A percentile compares a stretch with the other conserved stretches of the same genome.
These are phyloP conservation scores for Trichoderma erinaceum DNA, from an alignment of 495 filamentous ascomycete genomes.

Conservation along the genomic window DNA sequence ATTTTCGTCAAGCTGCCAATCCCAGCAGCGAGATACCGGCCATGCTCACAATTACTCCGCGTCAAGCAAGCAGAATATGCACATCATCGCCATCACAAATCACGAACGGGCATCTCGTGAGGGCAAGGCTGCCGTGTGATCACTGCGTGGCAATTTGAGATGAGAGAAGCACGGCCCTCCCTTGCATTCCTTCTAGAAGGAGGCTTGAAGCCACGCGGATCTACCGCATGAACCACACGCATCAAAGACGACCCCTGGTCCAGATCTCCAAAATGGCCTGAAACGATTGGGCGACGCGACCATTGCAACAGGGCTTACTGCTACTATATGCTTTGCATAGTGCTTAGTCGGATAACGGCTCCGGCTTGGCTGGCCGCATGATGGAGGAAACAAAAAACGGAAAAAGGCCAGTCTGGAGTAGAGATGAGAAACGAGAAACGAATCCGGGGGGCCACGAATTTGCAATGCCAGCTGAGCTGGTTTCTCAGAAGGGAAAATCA, in stretches of 20 bases:
- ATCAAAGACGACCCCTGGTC: background rate
- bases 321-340: background rate
- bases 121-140: background rate
- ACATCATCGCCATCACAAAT: background rate
- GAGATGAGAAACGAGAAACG: background rate
- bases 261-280: slow-evolving; percentile 1
- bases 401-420: background rate
- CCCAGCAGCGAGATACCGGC: background rate
- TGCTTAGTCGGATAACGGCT: background rate
- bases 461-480: background rate
- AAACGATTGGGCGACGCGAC: slow-evolving; percentile 11
- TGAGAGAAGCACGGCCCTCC: background rate
- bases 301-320: slow-evolving; percentile 10
- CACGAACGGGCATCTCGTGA: background rate
- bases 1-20: background rate
- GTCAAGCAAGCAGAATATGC: background rate
- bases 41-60: background rate
- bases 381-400: background rate
- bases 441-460: background rate
- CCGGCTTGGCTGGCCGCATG: background rate
- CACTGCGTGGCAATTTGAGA: too few relatives aligned
- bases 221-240: slow-evolving; percentile 13
- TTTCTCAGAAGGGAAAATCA: too few relatives aligned
- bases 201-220: background rate
- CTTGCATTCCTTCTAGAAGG: slow-evolving; percentile 5